Base-by-base conservation (phyloP, 805 yeast species). In the Yarrowia sp. region DNA sequence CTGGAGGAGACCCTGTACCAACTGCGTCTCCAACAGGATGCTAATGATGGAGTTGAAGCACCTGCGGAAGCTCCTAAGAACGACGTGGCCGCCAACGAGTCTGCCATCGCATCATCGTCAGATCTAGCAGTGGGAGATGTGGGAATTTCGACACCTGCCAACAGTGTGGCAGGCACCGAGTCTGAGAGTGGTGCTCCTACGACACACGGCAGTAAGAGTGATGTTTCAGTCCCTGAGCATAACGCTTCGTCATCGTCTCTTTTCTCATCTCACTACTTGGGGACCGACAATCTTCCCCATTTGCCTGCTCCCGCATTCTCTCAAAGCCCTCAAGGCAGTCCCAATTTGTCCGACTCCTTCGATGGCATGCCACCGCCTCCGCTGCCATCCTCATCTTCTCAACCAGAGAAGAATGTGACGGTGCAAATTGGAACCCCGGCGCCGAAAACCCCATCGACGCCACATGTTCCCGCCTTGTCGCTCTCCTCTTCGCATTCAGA, bases 1-100 rank as follows among this genome's bases (percentile, higher is more conserved):
- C 90, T 93, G 3, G 79, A 83, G 32, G 86, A 87, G 43, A 89
- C 95, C 0, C 83, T 48, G 40, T 63, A 63, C 32, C 67, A 63
- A 26, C 43, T 63, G 32, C 35, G 67, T 8, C 14, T 63, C 9
- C 67, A 63, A 32, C 55, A 49, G 40, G 56, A 48, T 36, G 67
- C 55, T 3, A 48, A 63, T 10, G 67, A 63, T 67, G 53, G 72
- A 69, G 35, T 41, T 40, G 64, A 56, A 36, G 64, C 64, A 10
- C 64, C 64, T n/a, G 22, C 40, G 8, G 64, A 56, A 19, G 64
- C 41, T 42, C 40, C 19, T 2, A 56, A 43, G 50, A 14, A 56
- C 26, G 64, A 56, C 2, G 15, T 43, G 40, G 49, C 15, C 8
- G 14, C 11, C 2, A 35, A 56, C 4, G 64, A 56, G 49, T 41